phyloP scores from a whole-genome alignment of 495 filamentous ascomycete genomes.

The Annulohypoxylon nitens region DNA sequence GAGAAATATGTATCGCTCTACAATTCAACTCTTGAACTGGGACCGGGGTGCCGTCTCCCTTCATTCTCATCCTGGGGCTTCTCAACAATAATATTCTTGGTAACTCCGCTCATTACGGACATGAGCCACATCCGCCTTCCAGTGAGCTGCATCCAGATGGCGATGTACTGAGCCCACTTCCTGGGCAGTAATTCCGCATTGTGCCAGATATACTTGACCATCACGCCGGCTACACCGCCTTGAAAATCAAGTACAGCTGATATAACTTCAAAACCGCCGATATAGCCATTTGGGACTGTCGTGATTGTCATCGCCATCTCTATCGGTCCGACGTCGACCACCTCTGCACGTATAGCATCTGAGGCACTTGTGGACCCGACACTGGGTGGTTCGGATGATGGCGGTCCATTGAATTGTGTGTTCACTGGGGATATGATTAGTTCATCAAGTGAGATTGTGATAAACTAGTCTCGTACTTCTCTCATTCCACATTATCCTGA shows the following conservation, averaged over 20 bases:
- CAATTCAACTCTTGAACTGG: too few species aligned
- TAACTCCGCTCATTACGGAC: neutral
- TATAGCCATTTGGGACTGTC: neutral
- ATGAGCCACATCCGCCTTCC: conserved; percentile 1
- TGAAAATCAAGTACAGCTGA: neutral
- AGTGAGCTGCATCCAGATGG: conserved; percentile 10
- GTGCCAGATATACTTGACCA: conserved; percentile 14
- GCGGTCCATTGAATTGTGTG: conserved; percentile 1
- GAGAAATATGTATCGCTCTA: too few species aligned
- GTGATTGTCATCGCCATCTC: conserved; percentile 5
- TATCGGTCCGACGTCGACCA: neutral
- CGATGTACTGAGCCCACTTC: conserved; percentile 4
- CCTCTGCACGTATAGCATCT: conserved; percentile 3
- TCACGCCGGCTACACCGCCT: neutral
- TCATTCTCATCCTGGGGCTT: too few species aligned
- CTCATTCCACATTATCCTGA: conserved; percentile 10
- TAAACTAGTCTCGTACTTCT: neutral
- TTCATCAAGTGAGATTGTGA: too few species aligned
- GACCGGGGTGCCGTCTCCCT: too few species aligned
- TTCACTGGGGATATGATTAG: neutral
- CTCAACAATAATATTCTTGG: too few species aligned
- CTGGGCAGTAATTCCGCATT: neutral
- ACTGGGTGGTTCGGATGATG: conserved; percentile 3
- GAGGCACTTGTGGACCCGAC: conserved; percentile 9
- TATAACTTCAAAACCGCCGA: conserved; percentile 10